Conservation (phyloP, 495 filamentous ascomycete genomes). For the Hyaloscypha finlandica region DNA sequence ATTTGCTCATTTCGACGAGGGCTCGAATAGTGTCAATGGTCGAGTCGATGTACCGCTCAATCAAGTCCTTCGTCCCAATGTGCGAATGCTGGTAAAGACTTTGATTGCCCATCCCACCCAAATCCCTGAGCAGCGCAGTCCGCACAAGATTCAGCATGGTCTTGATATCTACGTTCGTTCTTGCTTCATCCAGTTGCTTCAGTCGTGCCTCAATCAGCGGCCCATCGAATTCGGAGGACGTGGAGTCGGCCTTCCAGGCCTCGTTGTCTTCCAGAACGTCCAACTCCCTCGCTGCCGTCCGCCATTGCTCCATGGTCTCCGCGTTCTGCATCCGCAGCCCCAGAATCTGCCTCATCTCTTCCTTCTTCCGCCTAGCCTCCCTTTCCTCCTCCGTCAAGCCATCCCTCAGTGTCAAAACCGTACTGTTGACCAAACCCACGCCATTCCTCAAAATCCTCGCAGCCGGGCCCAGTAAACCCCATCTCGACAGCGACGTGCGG, state of each 20-base stretch:
- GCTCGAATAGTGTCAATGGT: slow-evolving; percentile 70
- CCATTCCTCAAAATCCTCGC: slow-evolving; percentile 22
- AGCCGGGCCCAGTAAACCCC: slow-evolving; percentile 24
- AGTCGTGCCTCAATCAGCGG: slow-evolving; percentile 67
- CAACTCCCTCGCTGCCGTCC: slow-evolving; percentile 69
- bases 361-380: slow-evolving; percentile 46
- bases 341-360: slow-evolving; percentile 64
- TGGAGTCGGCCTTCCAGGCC: slow-evolving; percentile 67
- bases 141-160: slow-evolving; percentile 80
- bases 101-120: slow-evolving; percentile 85
- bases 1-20: slow-evolving; percentile 65
- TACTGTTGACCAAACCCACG: slow-evolving; percentile 41
- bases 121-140: slow-evolving; percentile 74
- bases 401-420: slow-evolving; percentile 53
- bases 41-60: slow-evolving; percentile 84
- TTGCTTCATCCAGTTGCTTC: slow-evolving; percentile 72
- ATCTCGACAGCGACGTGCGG: slow-evolving; percentile 15
- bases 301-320: slow-evolving; percentile 64
- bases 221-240: slow-evolving; percentile 65
- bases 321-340: slow-evolving; percentile 64
- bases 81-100: slow-evolving; percentile 83
- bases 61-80: slow-evolving; percentile 81
- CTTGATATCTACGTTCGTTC: slow-evolving; percentile 69
- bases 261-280: slow-evolving; percentile 81
- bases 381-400: slow-evolving; percentile 58